These are phyloP conservation scores for Fraxinus angustifolia DNA, from an alignment of 305 asterid genomes.

Conservation along the genomic window DNA sequence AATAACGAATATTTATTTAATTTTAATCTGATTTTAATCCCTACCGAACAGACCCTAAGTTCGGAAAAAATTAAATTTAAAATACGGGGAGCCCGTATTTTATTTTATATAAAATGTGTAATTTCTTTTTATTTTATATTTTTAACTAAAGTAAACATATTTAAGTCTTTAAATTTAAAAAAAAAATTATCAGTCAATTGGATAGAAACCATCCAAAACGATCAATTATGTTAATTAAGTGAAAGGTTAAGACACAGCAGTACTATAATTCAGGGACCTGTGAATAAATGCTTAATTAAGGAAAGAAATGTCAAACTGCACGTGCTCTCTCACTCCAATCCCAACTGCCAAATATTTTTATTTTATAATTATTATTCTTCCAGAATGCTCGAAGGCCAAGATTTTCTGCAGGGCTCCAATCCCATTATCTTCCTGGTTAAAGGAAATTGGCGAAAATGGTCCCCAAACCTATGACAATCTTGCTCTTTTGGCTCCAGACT, in stretches of 20 bases:
- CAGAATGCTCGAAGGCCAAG: not conserved
- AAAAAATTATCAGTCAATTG: no score
- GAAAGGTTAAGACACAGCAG: not conserved
- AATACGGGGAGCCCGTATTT: not conserved
- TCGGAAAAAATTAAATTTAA: no score
- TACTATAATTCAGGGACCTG: not conserved
- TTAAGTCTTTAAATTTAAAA: not conserved
- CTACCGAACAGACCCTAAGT: no score
- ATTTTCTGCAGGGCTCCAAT: constrained; percentile 23
- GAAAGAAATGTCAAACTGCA: not conserved
- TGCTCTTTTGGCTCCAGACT: not conserved
- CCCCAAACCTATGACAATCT: not conserved
- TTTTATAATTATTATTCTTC: not conserved
- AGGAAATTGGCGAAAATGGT: not conserved
- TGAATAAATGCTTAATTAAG: not conserved
- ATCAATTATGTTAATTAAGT: not conserved
- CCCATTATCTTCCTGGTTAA: not conserved
- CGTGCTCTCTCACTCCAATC: not conserved
- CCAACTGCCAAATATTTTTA: not conserved
- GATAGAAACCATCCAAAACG: not conserved
- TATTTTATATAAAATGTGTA: no score
- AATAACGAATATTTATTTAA: no score
- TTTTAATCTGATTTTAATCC: no score
- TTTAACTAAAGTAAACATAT: no score
- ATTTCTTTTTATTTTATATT: not conserved